Conservation (phyloP, 1,139 yeast genomes). For the Waltiozyma sp. region DNA sequence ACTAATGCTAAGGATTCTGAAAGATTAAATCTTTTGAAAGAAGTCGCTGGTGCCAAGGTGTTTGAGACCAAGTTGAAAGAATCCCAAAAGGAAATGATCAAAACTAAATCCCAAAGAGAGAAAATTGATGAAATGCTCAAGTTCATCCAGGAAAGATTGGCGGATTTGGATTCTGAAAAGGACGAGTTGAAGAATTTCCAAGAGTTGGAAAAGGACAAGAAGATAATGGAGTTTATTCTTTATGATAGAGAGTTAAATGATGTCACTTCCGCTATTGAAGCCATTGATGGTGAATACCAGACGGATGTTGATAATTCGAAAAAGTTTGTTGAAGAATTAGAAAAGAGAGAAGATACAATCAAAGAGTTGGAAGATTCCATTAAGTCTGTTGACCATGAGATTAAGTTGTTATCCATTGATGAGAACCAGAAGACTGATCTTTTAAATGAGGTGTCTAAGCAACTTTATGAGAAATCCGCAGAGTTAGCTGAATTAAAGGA, state of each 20-base stretch:
- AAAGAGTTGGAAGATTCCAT: slow-evolving; percentile 25
- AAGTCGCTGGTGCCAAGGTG: slow-evolving; percentile 91
- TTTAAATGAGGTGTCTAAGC: slow-evolving; percentile 31
- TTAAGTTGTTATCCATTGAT: slow-evolving; percentile 39
- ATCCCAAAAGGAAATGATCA: slow-evolving; percentile 69
- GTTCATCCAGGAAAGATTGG: slow-evolving; percentile 60
- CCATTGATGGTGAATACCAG: slow-evolving; percentile 49
- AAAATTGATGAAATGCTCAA: slow-evolving; percentile 67
- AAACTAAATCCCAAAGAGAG: slow-evolving; percentile 56
- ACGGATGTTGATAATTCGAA: slow-evolving; percentile 35
- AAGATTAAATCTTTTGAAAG: slow-evolving; percentile 67
- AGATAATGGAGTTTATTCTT: slow-evolving; percentile 64
- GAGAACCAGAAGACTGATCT: slow-evolving; percentile 38
- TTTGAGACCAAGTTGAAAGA: slow-evolving; percentile 77
- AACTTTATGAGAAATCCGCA: slow-evolving; percentile 25
- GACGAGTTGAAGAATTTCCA: slow-evolving; percentile 65
- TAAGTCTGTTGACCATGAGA: slow-evolving; percentile 19
- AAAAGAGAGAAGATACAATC: slow-evolving; percentile 37
- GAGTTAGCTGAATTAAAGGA: slow-evolving; percentile 22
- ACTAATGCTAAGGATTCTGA: slow-evolving; percentile 87
- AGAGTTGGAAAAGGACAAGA: slow-evolving; percentile 53
- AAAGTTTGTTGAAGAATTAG: slow-evolving; percentile 29
- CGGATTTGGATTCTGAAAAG: slow-evolving; percentile 74
- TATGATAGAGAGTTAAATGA: slow-evolving; percentile 67
- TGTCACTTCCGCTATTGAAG: slow-evolving; percentile 49